Evolutionary conservation across 345 rosid species (phyloP), one percentile per base, ranked within the genome.

Genomic region (Schrenkiella parvula): DNA sequence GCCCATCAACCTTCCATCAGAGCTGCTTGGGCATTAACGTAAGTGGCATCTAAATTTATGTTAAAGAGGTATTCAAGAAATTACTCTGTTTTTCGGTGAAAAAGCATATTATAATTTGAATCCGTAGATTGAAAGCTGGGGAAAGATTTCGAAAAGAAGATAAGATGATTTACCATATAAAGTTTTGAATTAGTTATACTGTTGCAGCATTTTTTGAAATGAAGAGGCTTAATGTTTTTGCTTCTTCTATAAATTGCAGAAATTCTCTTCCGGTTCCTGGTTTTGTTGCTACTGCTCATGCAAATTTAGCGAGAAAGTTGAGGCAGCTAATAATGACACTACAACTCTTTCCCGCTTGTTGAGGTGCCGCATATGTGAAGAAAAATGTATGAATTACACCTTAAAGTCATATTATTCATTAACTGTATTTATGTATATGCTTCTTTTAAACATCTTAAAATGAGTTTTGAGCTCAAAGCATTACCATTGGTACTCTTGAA

Each of bases 1-100:
- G 98, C 82, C 97, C 98, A 52, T 91, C 98, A 62, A 91, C 98
- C 8, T 93, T 93, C 79, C 98, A 93, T 79, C 89, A 86, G 73
- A 82, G 82, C 83, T 93, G 98, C 85, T 64, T 93, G 65, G 89
- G 82, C 67, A 85, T 93, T 63, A 75, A 84, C 68, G 98, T 89
- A 88, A 44, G 89, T 61, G 52, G 64, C 47, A 48, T 47, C 63
- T 4, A 58, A n/a, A 2, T 22, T 41, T 32, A 38, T 74, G 53
- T 15, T 37, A 10, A 15, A 54, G 21, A 28, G 22, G 3, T 35
- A 13, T 62, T 52, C 21, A 17, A 38, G 58, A 28, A 54, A 37
- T 46, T 39, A 23, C 28, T 32, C 1, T 23, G 17, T 25, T 12
- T 54, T 19, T 53, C 53, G 52, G 15, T 42, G 9, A 14, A 31